A percentile compares a stretch with the other conserved stretches of the same genome.
These are phyloP conservation scores for Ophiostoma ulmi DNA, from an alignment of 2,329 filamentous ascomycete species.

Conservation along the genomic window DNA sequence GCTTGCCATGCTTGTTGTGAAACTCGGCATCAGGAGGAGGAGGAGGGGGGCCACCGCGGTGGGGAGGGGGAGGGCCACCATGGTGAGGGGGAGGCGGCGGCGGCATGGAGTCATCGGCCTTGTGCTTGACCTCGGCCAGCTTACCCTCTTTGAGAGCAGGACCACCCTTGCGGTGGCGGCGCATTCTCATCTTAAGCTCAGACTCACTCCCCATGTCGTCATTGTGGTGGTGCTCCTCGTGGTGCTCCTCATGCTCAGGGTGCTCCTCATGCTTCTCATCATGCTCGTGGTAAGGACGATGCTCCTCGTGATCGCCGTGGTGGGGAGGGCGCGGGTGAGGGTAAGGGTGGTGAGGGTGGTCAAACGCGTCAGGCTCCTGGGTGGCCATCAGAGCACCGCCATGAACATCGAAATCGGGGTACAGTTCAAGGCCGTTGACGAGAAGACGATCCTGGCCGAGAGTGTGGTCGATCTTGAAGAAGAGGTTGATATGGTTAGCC, in stretches of 20 bases:
- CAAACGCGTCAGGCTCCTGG: slow-evolving; percentile 39
- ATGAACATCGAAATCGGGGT: slow-evolving; percentile 48
- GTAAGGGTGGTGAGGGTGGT: slow-evolving; percentile 17
- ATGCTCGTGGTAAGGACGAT: neutral
- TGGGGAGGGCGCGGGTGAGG: neutral
- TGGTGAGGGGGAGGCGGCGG: neutral
- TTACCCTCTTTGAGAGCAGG: slow-evolving; percentile 14
- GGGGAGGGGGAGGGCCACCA: neutral
- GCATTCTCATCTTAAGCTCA: slow-evolving; percentile 17
- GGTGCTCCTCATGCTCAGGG: slow-evolving; percentile 21
- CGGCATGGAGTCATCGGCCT: neutral
- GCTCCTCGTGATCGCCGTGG: neutral
- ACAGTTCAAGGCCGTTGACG: slow-evolving; percentile 58
- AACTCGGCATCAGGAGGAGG: neutral
- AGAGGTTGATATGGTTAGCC: slow-evolving; percentile 45
- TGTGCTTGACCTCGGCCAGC: slow-evolving; percentile 15
- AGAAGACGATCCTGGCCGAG: slow-evolving; percentile 44
- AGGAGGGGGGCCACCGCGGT: neutral
- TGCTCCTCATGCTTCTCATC: slow-evolving; percentile 16
- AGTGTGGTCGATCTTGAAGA: slow-evolving; percentile 49
- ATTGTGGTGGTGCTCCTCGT: slow-evolving; percentile 17
- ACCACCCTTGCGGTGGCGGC: slow-evolving; percentile 17
- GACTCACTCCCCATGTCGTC: slow-evolving; percentile 19
- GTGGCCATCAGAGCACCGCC: slow-evolving; percentile 42
- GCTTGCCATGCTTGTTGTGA: slow-evolving; percentile 3